A percentile compares a stretch with the other conserved stretches of the same genome.
These are phyloP conservation scores for Tetratostichococcus sp. DNA, from an alignment of 139 green algal species.

Conservation along the genomic window DNA sequence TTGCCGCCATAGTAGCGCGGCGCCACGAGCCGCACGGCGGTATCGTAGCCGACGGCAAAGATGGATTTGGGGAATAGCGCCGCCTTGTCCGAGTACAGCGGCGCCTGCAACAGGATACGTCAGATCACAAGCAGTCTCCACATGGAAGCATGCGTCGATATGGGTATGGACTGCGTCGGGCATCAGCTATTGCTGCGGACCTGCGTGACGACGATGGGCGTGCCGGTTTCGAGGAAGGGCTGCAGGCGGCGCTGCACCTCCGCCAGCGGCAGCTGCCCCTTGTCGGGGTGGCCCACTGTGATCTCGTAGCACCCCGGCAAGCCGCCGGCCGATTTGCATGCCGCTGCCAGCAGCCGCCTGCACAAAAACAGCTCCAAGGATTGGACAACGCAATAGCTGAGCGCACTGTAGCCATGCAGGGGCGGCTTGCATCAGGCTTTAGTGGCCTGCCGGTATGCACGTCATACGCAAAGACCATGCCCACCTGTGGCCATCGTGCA, in stretches of 20 bases:
- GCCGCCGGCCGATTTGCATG: neutral
- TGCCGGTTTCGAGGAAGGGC: constrained; percentile 62
- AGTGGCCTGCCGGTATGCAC: too few species aligned
- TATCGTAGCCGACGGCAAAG: constrained; percentile 84
- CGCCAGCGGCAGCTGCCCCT: constrained; percentile 59
- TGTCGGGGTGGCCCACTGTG: constrained; percentile 86
- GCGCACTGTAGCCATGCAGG: neutral
- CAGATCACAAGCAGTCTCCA: too few species aligned
- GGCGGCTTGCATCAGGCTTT: neutral
- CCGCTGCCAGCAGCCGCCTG: constrained; percentile 32
- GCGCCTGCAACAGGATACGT: too few species aligned
- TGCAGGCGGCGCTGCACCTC: constrained; percentile 59
- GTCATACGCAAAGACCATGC: neutral
- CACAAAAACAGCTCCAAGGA: constrained; percentile 11
- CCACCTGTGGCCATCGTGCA: constrained; percentile 74
- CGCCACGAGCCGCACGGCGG: constrained; percentile 65
- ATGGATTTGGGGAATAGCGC: constrained; percentile 51
- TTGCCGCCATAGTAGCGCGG: constrained; percentile 70
- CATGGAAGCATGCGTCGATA: too few species aligned
- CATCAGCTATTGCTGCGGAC: neutral
- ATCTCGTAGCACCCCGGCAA: constrained; percentile 70
- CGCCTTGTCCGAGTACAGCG: constrained; percentile 78
- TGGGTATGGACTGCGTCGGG: neutral
- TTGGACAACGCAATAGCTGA: too few species aligned
- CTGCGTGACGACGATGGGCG: constrained; percentile 70